Conservation (phyloP, 2,329 filamentous ascomycete species). For the Trichophyton rubrum region DNA sequence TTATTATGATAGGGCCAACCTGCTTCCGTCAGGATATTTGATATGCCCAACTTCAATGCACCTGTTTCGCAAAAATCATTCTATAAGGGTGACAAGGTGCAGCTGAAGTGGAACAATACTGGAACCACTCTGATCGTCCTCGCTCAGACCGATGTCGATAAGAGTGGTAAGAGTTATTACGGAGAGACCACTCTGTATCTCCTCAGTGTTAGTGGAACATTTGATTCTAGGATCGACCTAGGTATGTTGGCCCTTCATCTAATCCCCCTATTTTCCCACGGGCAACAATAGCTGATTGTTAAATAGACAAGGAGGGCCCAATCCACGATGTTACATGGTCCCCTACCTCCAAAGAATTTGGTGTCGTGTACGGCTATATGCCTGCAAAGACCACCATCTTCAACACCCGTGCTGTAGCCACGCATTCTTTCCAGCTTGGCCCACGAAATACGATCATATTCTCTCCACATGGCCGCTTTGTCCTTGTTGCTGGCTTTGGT, state of each 20-base stretch:
- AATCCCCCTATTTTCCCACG: not conserved
- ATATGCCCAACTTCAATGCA: slow-evolving; percentile 70
- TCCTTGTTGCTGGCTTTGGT: slow-evolving; percentile 88
- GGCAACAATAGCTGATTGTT: slow-evolving; percentile 8
- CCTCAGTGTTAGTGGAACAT: slow-evolving; percentile 77
- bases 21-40: slow-evolving; percentile 85
- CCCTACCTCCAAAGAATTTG: slow-evolving; percentile 93
- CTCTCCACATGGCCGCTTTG: slow-evolving; percentile 85
- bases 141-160: slow-evolving; percentile 95
- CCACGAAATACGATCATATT: slow-evolving; percentile 93
- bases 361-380: slow-evolving; percentile 96
- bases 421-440: slow-evolving; percentile 72
- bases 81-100: slow-evolving; percentile 98
- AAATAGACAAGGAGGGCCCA: slow-evolving; percentile 79
- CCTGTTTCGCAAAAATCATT: slow-evolving; percentile 96
- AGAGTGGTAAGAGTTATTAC: slow-evolving; percentile 98
- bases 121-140: slow-evolving; percentile 88
- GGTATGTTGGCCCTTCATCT: slow-evolving; percentile 29
- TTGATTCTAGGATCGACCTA: slow-evolving; percentile 80
- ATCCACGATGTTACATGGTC: slow-evolving; percentile 99
- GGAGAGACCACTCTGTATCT: slow-evolving; percentile 96
- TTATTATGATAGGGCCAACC: slow-evolving; percentile 61
- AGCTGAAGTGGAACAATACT: slow-evolving; percentile 92
- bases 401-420: slow-evolving; percentile 71
- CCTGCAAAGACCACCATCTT: slow-evolving; percentile 98